Base-by-base conservation (phyloP, 2,329 filamentous ascomycete species). In the Apiospora marii region DNA sequence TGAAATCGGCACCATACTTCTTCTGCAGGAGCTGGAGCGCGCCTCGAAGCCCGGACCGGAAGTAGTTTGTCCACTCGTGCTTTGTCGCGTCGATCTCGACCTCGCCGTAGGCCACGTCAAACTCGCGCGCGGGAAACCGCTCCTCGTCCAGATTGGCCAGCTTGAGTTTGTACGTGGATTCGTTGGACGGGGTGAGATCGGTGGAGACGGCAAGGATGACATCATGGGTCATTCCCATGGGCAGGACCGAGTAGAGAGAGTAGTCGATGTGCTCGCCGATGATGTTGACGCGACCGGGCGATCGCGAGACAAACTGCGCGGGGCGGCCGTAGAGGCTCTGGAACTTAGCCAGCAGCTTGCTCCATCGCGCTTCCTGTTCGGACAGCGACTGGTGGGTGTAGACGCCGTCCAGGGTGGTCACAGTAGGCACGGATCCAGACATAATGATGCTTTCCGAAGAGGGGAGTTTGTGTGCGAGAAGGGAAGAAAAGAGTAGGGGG, bases 191-290 rank as follows among this genome's bases (percentile, higher is more conserved):
- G 44, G 84, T 79, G 37, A 82, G 80, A 68, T 87, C 84, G 72
- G 80, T 87, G 78, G 82, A 88, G 49, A 98, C 93, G 70, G 96
- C 96, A 79, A 99, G 89, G 73, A 99, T 89, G 72, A 95, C 92
- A 83, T 99, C 96, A 74, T 94, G 93, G 7, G 93, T 94, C 76
- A 98, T 95, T 74, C 96, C 96, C 91, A 98, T 98, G 70, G 96
- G 96, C 34, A 99, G 88, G 73, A 98, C 95, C 77, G 96, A 92
- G 86, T 98, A 99, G 27, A 99, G 90, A 19, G 94, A 98, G 85
- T 99, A 99, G 86, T 99, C 96, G 79, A 99, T 98, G 85, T 99
- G 96, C 88, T 99, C 96, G 82, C 96, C 96, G 81, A 99, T 98
- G 80, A 99, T 96, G 85, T 98, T 98, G 76, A 99, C 96, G 76